Evolutionary conservation across 148 eudicot species (phyloP).

Genomic region (Cornus florida): DNA sequence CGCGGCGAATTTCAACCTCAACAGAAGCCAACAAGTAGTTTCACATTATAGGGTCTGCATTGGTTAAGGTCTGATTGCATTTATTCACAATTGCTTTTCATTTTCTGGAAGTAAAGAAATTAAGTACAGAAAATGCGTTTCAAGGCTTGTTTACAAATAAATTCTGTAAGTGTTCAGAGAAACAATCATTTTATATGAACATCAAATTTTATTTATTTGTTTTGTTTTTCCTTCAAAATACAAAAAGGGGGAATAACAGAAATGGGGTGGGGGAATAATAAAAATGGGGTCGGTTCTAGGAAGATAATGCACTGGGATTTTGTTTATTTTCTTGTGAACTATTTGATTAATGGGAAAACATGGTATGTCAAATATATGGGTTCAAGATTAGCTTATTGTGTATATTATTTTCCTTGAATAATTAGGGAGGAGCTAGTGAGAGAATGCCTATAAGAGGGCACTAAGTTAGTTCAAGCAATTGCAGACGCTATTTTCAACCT

Average conservation of each 20-base stretch:
- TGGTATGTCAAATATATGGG: background rate
- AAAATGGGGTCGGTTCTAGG: too few relatives aligned
- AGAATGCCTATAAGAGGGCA: constrained; percentile 50
- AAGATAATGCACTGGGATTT: background rate
- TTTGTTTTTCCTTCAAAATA: background rate
- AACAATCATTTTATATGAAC: background rate
- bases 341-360: background rate
- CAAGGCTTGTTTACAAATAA: background rate
- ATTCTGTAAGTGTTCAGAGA: too few relatives aligned
- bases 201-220: background rate
- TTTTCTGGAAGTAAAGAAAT: background rate
- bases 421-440: constrained; percentile 80
- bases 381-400: background rate
- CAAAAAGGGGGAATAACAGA: too few relatives aligned
- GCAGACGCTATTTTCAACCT: constrained; percentile 79
- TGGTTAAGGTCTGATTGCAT: background rate
- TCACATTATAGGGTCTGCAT: background rate
- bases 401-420: constrained; percentile 7
- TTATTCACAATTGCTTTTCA: background rate
- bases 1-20: too few relatives aligned
- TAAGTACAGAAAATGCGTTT: too few relatives aligned
- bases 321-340: background rate
- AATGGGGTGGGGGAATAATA: too few relatives aligned
- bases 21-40: background rate
- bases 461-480: constrained; percentile 73